Evolutionary conservation across 257 asterid genomes (phyloP), one percentile per base, ranked within the genome.

Genomic region (Penstemon barbatus): DNA sequence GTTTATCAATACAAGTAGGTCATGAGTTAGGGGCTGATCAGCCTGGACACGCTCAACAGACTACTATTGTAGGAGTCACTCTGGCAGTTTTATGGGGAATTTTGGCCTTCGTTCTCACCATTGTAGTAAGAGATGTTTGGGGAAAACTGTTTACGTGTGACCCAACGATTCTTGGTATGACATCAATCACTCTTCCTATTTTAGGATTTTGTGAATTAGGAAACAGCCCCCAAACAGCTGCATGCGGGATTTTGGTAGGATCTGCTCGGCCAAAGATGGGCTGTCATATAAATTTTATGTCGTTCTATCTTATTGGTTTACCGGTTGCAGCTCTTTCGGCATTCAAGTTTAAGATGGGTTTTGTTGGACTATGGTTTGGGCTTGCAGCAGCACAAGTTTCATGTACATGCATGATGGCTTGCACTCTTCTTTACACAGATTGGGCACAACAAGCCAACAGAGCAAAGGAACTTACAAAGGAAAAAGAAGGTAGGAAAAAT

Each of bases 351-450:
- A 58, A 74, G 53, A 74, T 82, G 79, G 86, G 84, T 6, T 85
- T 85, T 70, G 42, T 63, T 42, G 90, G 90, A 40, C 72, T 82
- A 57, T 85, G 87, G 86, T 54, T 77, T 18, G 90, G 87, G 78
- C 83, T 85, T 46, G 87, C 77, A 13, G 84, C 87, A 56, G 90
- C 90, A 67, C 81, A 82, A 72, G 65, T 78, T 54, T 80, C 84
- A 12, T 85, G 87, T 57, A 58, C 71, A 41, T 75, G 82, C 74
- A 80, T 85, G 83, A 82, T 82, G 90, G 76, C 75, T n/a, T 71
- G 74, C 51, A 58, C 75, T 71, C 81, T 84, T 38, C 15, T 73
- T 57, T 63, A 75, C 74, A 84, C 86, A 61, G 84, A 85, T 15
- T 82, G 90, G 87, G 48, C 70, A 46, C 68, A 80, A 37, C 77